Evolutionary conservation across 306 rosid genomes (phyloP).

Genomic region (Quercus engelmannii): DNA sequence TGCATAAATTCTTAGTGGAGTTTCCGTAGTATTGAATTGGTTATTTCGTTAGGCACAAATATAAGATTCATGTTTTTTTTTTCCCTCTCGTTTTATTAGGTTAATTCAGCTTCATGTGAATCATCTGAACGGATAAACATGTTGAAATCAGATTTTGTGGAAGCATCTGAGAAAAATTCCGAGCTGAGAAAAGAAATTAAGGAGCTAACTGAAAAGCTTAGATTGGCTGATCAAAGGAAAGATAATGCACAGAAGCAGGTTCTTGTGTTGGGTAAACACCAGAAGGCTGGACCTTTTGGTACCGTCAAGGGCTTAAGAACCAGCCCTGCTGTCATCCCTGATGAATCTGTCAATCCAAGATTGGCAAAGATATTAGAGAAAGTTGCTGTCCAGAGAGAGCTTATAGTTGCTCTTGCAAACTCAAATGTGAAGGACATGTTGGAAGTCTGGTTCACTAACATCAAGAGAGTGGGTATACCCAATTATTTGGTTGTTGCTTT

Average conservation of each 20-base stretch:
- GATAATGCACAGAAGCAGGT: slow-evolving; percentile 85
- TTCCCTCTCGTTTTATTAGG: slow-evolving; percentile 33
- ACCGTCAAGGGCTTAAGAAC: slow-evolving; percentile 75
- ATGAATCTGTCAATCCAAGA: slow-evolving; percentile 83
- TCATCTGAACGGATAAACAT: slow-evolving; percentile 60
- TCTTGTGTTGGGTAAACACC: slow-evolving; percentile 56
- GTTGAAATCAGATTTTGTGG: slow-evolving; percentile 60
- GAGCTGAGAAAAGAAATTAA: slow-evolving; percentile 55
- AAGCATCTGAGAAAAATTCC: slow-evolving; percentile 50
- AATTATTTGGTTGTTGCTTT: slow-evolving; percentile 87
- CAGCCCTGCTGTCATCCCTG: slow-evolving; percentile 65
- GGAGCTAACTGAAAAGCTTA: slow-evolving; percentile 65
- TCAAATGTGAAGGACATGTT: slow-evolving; percentile 82
- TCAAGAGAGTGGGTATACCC: slow-evolving; percentile 66
- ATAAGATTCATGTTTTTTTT: slow-evolving; percentile 1
- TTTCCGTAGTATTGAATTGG: neutral
- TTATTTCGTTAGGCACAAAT: neutral
- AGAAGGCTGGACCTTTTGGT: slow-evolving; percentile 81
- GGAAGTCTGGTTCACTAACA: slow-evolving; percentile 74
- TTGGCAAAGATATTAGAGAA: slow-evolving; percentile 74
- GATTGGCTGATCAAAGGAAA: slow-evolving; percentile 68
- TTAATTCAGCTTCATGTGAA: slow-evolving; percentile 55
- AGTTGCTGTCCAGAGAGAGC: slow-evolving; percentile 61
- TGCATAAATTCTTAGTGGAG: neutral
- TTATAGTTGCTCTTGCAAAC: slow-evolving; percentile 87